phyloP scores from a whole-genome alignment of 495 filamentous ascomycete species.

The Lasiosphaeria miniovina region DNA sequence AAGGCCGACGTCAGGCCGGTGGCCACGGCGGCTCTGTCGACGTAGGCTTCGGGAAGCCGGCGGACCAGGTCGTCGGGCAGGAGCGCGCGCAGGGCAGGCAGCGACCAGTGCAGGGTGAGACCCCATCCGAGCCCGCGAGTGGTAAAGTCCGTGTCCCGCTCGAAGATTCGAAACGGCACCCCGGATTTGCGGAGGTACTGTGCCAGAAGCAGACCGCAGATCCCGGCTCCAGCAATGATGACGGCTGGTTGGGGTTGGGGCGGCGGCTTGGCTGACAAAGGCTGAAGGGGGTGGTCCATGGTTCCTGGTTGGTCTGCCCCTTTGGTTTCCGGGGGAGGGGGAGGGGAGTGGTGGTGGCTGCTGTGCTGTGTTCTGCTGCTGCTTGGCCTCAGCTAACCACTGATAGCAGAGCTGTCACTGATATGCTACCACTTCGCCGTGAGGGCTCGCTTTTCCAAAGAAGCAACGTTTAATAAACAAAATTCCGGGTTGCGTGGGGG shows the following conservation, averaged over 20 bases:
- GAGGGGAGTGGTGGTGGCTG: no score
- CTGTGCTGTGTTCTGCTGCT: neutral
- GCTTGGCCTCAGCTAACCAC: neutral
- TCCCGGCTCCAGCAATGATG: conserved; percentile 57
- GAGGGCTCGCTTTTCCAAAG: neutral
- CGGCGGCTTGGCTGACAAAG: no score
- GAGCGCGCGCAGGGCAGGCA: conserved; percentile 47
- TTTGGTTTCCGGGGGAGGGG: neutral
- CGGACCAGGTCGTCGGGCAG: conserved; percentile 48
- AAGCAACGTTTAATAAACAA: neutral
- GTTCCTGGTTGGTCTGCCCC: neutral
- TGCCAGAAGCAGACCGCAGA: conserved; percentile 58
- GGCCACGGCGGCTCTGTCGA: conserved; percentile 33
- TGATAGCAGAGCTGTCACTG: neutral
- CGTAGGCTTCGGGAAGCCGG: conserved; percentile 48
- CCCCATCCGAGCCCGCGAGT: conserved; percentile 56
- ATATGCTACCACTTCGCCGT: neutral
- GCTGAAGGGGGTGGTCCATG: neutral
- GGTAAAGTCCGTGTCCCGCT: conserved; percentile 46
- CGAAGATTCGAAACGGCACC: conserved; percentile 50
- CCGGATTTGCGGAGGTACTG: conserved; percentile 49
- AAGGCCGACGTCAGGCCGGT: conserved; percentile 33
- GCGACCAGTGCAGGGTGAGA: conserved; percentile 57
- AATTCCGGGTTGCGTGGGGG: neutral
- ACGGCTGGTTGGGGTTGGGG: conserved; percentile 16